Evolutionary conservation across 140 eudicot species (phyloP), one percentile per base, ranked within the genome.

Genomic region (Ambrosia hybrid): DNA sequence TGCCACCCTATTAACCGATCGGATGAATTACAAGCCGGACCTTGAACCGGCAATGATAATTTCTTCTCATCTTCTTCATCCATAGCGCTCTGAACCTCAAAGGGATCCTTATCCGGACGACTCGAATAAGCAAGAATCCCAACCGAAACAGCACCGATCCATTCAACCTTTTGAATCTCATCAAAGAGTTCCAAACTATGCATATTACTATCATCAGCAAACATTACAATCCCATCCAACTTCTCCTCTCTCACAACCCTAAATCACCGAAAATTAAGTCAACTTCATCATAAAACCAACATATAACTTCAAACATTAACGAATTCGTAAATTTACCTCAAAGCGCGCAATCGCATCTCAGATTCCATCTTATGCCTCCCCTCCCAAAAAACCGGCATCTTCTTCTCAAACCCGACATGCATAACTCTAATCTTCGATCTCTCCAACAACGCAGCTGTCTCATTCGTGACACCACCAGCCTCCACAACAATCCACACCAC

Each of bases 131-230:
- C 88, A 72, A 93, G 89, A 81, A 93, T 93, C 21, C 98, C 98
- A 66, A 93, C 86, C 0, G 98, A 90, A 79, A 87, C 72, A 6
- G 98, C 97, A 43, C 97, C 97, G 2, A 93, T 76, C 91, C 93
- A 83, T 60, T 85, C 88, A 56, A 93, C 95, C 52, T 80, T 93
- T 65, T 93, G 98, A 51, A 93, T 84, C 93, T 92, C 96, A 67
- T 92, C 95, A 74, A 92, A 92, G 26, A 92, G 78, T 76, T 91
- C 96, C 77, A 87, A 66, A 76, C 87, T 83, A 65, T 87, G 96
- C 90, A 89, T 87, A 86, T 92, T 89, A 76, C 95, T 92, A 78
- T 92, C 96, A 80, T 92, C 98, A 2, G 87, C 95, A 83, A 92
- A 92, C 87, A 92, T 80, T 72, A 92, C 92, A 48, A 89, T 82